A percentile compares a stretch with the other conserved stretches of the same genome.
Conservation (phyloP, 148 eudicot species). For the Suaeda aralocaspica region DNA sequence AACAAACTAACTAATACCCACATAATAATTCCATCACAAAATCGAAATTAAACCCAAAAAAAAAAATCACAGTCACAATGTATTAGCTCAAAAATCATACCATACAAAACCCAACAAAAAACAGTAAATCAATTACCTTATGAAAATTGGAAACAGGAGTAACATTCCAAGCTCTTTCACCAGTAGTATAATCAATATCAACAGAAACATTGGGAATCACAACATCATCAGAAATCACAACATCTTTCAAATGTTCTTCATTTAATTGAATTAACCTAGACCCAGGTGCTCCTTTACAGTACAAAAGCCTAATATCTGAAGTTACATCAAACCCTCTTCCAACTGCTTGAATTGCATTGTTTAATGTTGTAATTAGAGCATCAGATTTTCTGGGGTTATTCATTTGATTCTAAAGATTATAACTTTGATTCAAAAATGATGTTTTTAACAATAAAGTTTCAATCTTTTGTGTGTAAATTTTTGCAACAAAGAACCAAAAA, state of each 20-base stretch:
- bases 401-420: conserved; percentile 23
- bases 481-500: too few species aligned
- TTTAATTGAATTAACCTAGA: conserved; percentile 66
- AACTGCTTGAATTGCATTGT: conserved; percentile 76
- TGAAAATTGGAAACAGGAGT: conserved; percentile 66
- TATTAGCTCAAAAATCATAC: too few species aligned
- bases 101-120: too few species aligned
- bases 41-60: too few species aligned
- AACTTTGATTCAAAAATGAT: too few species aligned
- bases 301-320: conserved; percentile 86
- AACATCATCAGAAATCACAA: conserved; percentile 44
- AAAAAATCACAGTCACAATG: neutral
- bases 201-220: conserved; percentile 59
- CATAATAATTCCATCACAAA: too few species aligned
- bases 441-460: too few species aligned
- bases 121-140: too few species aligned
- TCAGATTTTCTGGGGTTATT: conserved; percentile 25
- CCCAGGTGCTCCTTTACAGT: conserved; percentile 89
- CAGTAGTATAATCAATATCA: conserved; percentile 62
- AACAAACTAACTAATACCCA: too few species aligned
- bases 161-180: conserved; percentile 36
- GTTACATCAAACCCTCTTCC: conserved; percentile 99
- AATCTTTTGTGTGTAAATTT: too few species aligned
- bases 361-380: conserved; percentile 60
- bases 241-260: conserved; percentile 48